Evolutionary conservation across 345 rosid species (phyloP), one percentile per base, ranked within the genome.

Genomic region (Brassica incana): DNA sequence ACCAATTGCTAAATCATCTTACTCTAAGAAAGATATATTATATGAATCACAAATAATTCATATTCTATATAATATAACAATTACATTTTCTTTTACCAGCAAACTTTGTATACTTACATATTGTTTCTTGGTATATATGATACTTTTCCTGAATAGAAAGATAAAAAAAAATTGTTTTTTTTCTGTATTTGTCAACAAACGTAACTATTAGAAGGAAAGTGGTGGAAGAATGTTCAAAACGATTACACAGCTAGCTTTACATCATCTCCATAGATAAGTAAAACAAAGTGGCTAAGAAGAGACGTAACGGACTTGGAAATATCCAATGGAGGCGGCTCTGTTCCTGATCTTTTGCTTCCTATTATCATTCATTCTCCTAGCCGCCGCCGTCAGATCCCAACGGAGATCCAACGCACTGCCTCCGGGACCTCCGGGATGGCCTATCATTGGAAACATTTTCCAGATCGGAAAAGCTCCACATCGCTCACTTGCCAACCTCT

Each of bases 391-490:
- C n/a, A 23, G 33, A 60, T 25, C 33, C 64, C 32, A 23, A 60
- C 64, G 64, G 64, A 60, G 64, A 60, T 60, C 64, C 6, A 60
- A n/a, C 30, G 23, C 33, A 23, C 64, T 60, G 5, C 64, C 64
- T 60, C 64, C 32, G n/a, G 64, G 64, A 60, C 64, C 60, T 54
- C 60, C 60, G 60, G 23, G 60, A 54, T 54, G 60, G 60, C 60
- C 60, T 2, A 54, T 54, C 60, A 54, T 54, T 54, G 60, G 60
- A 54, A 54, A 54, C 60, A 15, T 54, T 54, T 23, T 54, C 3
- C 60, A 54, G 2, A 54, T 54, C 60, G 60, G 60, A 8, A 54
- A 54, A 15, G 60, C 60, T 15, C 63, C 63, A 4, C 62, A 58
- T 58, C 62, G 62, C 9, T 58, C 62, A 58, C 62, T 58, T 58